Conservation (phyloP, 768 basidiomycete genomes). For the Leucosporidium yakuticum region DNA sequence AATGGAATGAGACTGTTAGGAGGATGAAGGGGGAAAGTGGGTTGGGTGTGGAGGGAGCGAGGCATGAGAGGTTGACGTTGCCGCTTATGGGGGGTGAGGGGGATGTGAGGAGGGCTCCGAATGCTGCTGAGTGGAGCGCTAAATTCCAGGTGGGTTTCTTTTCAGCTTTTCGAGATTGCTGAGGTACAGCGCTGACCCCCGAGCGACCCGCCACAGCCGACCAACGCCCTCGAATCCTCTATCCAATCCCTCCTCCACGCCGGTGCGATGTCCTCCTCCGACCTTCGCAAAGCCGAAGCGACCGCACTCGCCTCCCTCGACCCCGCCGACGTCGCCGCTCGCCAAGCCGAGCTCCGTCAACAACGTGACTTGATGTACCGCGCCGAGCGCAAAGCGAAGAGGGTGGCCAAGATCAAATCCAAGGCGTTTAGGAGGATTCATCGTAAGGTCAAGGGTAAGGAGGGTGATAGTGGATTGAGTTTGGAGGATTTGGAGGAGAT, state of each 20-base stretch:
- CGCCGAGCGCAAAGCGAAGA: conserved; percentile 80
- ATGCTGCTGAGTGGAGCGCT: conserved; percentile 67
- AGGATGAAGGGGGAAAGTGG: conserved; percentile 70
- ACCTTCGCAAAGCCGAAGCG: conserved; percentile 72
- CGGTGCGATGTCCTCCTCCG: conserved; percentile 72
- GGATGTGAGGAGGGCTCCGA: conserved; percentile 43
- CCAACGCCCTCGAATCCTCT: conserved; percentile 74
- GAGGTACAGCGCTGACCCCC: not conserved
- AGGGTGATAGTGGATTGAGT: conserved; percentile 41
- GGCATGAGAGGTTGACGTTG: conserved; percentile 34
- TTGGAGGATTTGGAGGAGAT: conserved; percentile 50
- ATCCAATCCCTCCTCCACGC: conserved; percentile 72
- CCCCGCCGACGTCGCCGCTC: conserved; percentile 75
- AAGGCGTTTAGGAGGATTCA: conserved; percentile 82
- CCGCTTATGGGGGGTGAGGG: conserved; percentile 25
- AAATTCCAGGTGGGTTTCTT: conserved; percentile 66
- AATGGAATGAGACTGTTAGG: conserved; percentile 90
- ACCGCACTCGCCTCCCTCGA: conserved; percentile 61
- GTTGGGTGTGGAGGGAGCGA: conserved; percentile 37
- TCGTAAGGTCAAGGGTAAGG: conserved; percentile 53
- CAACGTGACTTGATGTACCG: conserved; percentile 92
- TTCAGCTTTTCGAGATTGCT: not conserved
- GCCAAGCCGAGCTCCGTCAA: conserved; percentile 71
- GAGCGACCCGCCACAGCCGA: conserved; percentile 47
- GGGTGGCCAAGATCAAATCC: conserved; percentile 90